Base-by-base conservation (phyloP, 1,284 basidiomycete genomes). In the Trichosporon sp. region DNA sequence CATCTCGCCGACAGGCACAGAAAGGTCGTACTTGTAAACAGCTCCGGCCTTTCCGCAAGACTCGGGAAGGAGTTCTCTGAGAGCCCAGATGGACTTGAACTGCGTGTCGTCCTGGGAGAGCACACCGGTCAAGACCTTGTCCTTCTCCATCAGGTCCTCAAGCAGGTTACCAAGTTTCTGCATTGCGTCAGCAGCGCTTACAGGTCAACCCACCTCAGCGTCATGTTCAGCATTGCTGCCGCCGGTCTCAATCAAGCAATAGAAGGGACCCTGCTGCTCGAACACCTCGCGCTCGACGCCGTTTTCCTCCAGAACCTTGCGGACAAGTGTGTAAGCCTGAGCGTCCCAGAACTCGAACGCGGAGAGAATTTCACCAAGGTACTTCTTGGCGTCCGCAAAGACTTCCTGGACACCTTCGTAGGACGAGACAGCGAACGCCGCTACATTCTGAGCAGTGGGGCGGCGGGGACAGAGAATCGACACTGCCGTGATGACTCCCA, bases 1-100 rank as follows among this genome's bases (percentile, higher is more conserved):
- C 88, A 99, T 99, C 75, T 90, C 88, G 23, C 88, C 86, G 3
- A 97, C 87, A 2, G 96, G 96, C 35, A 99, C 89, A 21, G 93
- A 95, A 51, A 99, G 88, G 78, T 99, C 97, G 83, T 99, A 99
- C 85, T 99, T 99, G 87, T 97, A 99, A 5, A 92, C 90, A 75
- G 93, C 93, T 60, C 97, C 97, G 79, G 93, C 90, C 82, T 98
- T 98, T 29, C 92, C 92, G 2, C 93, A 89, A 0, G 95, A 92
- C 82, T 99, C 97, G 2, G 97, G 91, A 25, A 99, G 88, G 47
- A 91, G 90, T 84, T 99, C 97, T n/a, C 97, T 91, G 18, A 99
- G 86, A 0, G 90, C 89, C 97, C 97, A 99, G 2, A 99, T 84
- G 0, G 91, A 90, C 1, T 90, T 87, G 75, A 98, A 92, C 80